Evolutionary conservation across 2,329 filamentous ascomycete genomes (phyloP).

Genomic region (Alternaria conjuncta): DNA sequence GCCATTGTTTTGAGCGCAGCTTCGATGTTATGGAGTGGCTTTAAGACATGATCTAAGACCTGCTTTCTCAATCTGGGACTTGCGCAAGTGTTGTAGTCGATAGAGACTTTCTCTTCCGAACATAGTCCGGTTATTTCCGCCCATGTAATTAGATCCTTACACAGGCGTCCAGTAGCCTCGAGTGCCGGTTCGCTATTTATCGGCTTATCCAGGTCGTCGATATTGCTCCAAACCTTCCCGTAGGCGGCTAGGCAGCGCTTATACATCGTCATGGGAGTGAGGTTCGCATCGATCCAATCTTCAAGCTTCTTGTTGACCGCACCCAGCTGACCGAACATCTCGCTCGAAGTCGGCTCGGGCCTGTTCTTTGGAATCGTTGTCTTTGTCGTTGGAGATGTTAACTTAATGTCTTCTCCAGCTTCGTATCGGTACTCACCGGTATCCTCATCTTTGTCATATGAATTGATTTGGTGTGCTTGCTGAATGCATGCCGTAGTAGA

Average conservation of each 20-base stretch:
- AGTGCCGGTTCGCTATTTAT: not conserved
- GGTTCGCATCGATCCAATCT: too few species aligned
- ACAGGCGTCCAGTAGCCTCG: not conserved
- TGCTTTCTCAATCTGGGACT: not conserved
- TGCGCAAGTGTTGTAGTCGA: not conserved
- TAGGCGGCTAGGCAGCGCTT: not conserved
- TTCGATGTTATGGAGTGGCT: not conserved
- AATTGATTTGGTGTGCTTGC: not conserved
- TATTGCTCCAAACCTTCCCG: not conserved
- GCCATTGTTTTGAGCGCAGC: not conserved
- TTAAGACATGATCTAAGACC: not conserved
- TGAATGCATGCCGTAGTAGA: not conserved
- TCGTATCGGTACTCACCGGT: not conserved
- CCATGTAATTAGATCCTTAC: not conserved
- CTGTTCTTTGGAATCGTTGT: not conserved
- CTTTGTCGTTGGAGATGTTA: not conserved
- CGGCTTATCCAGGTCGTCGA: not conserved
- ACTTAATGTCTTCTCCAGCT: not conserved
- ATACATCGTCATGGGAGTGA: not conserved
- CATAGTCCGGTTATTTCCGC: not conserved
- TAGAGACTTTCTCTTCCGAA: not conserved
- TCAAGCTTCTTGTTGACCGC: too few species aligned
- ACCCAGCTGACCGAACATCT: too few species aligned
- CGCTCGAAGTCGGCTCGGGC: not conserved
- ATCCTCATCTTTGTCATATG: too few species aligned